phyloP scores from a whole-genome alignment of 2,329 filamentous ascomycete species.

The Phyllosticta citribraziliensis region DNA sequence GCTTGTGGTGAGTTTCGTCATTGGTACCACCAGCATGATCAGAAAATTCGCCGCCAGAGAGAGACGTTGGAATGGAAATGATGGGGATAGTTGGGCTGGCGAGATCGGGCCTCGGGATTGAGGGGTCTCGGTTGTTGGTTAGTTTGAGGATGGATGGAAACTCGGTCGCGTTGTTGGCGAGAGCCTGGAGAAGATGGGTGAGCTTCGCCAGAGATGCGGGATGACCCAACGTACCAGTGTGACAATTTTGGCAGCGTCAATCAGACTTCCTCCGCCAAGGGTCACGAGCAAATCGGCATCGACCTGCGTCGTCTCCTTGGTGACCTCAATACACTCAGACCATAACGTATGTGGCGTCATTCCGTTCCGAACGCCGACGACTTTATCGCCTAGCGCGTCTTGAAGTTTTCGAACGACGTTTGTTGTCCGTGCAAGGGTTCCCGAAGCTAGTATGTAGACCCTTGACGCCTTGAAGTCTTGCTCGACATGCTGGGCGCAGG shows the following conservation, averaged over 20 bases:
- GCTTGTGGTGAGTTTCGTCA: constrained; percentile 16
- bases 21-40: constrained; percentile 33
- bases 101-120: constrained; percentile 1
- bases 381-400: constrained; percentile 29
- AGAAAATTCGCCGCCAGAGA: constrained; percentile 35
- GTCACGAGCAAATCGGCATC: constrained; percentile 44
- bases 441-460: constrained; percentile 44
- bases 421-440: constrained; percentile 39
- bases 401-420: constrained; percentile 34
- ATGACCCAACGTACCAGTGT: constrained; percentile 28
- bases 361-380: constrained; percentile 40
- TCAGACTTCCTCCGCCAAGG: constrained; percentile 46
- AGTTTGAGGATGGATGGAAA: constrained; percentile 27
- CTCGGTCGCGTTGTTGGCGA: background rate
- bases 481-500: constrained; percentile 36
- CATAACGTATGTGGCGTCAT: constrained; percentile 47
- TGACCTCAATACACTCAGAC: constrained; percentile 42
- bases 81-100: constrained; percentile 22
- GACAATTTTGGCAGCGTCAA: constrained; percentile 46
- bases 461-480: constrained; percentile 36
- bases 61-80: constrained; percentile 33
- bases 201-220: background rate
- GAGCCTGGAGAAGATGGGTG: background rate
- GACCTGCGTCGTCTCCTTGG: constrained; percentile 28
- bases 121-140: constrained; percentile 31